Evolutionary conservation across 169 alveolate species (phyloP), one percentile per base, ranked within the genome.

Genomic region (Eimeria zaria): DNA sequence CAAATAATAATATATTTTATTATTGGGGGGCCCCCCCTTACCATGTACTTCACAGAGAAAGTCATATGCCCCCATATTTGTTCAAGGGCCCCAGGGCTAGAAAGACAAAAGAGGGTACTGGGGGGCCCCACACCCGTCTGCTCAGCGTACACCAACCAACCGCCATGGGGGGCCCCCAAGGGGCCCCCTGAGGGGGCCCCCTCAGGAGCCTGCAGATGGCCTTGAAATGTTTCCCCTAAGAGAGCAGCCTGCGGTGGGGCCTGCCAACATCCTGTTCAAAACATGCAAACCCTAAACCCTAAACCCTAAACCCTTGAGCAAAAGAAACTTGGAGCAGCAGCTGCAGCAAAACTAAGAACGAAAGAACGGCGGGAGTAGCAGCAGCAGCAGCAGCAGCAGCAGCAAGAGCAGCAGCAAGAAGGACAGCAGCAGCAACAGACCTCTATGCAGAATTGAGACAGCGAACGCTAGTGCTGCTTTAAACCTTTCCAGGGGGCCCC

Each of bases 171-270:
- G 62, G n/a, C 89, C 89, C 89, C 89, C 69, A 78, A 41, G 39
- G 51, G 89, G 67, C n/a, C 89, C 51, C 89, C 60, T 6, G 1
- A 12, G 83, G 83, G 83, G 62, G 89, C 39, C 62, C 69, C 69
- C 39, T 12, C 30, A n/a, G 89, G 89, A 18, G 20, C 69, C 62
- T 78, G 69, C 69, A 78, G 44, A 78, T 78, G 89, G 51, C 89
- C 89, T 41, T 78, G 89, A 78, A 78, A 78, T n/a, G 89, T 78
- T 41, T 78, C 89, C 11, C 89, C 89, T 78, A 78, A 78, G 69
- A n/a, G 24, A 0, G 89, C 89, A 18, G 89, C 89, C 89, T 20
- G 67, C 20, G 89, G 89, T 7, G 89, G 89, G 44, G 89, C 89
- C 4, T 78, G 89, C 89, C 89, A 78, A 30, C 89, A 78, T 6